phyloP scores from a whole-genome alignment of 2,329 filamentous ascomycete species.

The Fusarium fracticaudum region DNA sequence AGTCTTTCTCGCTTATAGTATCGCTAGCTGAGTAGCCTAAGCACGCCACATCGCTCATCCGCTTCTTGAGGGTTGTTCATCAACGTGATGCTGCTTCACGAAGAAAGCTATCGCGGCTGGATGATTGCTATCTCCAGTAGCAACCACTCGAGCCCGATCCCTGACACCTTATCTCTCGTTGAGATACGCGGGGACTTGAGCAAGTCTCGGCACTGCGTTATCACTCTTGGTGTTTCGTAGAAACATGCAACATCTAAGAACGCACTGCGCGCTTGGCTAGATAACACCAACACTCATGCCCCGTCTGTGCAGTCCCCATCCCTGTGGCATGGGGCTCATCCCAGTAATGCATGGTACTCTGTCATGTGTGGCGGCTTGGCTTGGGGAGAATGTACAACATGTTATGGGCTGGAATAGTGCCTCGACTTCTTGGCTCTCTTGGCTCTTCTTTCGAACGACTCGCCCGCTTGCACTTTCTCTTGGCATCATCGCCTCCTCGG shows the following conservation, averaged over 20 bases:
- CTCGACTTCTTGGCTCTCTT: constrained; percentile 34
- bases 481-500: constrained; percentile 37
- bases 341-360: constrained; percentile 24
- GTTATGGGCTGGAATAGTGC: constrained; percentile 28
- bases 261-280: constrained; percentile 20
- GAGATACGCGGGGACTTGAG: constrained; percentile 10
- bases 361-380: constrained; percentile 31
- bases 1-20: constrained; percentile 8
- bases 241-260: constrained; percentile 1
- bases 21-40: neutral
- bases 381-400: constrained; percentile 33
- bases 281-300: constrained; percentile 28
- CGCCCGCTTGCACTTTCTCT: constrained; percentile 19
- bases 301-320: constrained; percentile 24
- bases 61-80: neutral
- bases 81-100: neutral
- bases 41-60: constrained; percentile 1
- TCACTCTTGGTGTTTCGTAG: constrained; percentile 28
- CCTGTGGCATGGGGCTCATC: neutral
- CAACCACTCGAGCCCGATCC: neutral
- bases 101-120: neutral
- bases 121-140: neutral
- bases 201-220: constrained; percentile 15
- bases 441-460: constrained; percentile 23
- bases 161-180: constrained; percentile 4